Evolutionary conservation across 139 green algal species (phyloP).

Genomic region (Dunaliella primolecta): DNA sequence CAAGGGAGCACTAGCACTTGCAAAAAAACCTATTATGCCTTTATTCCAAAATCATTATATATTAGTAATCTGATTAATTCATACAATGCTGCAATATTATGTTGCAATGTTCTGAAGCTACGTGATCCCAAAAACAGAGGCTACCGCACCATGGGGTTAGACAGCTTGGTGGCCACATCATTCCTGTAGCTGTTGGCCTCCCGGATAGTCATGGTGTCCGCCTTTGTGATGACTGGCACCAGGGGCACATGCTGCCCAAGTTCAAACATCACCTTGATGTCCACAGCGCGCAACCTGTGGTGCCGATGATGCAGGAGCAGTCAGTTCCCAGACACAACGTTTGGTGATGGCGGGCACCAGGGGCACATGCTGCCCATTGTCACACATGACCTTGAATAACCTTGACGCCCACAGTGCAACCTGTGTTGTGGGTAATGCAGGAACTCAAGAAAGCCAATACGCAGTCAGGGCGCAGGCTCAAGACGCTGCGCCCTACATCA

Average conservation of each 20-base stretch:
- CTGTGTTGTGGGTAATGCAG: too few relatives aligned
- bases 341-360: conserved; percentile 75
- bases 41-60: too few relatives aligned
- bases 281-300: conserved; percentile 54
- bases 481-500: too few relatives aligned
- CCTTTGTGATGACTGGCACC: conserved; percentile 72
- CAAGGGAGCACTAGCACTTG: too few relatives aligned
- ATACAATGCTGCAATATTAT: too few relatives aligned
- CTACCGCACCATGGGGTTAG: conserved; percentile 46
- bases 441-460: too few relatives aligned
- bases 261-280: conserved; percentile 68
- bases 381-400: conserved; percentile 67
- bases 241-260: conserved; percentile 62
- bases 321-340: too few relatives aligned
- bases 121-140: background rate
- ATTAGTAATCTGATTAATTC: too few relatives aligned
- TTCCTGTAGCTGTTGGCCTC: conserved; percentile 53
- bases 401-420: too few relatives aligned
- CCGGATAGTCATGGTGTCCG: conserved; percentile 74
- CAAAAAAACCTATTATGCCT: too few relatives aligned
- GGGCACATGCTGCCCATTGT: conserved; percentile 58
- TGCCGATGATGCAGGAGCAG: background rate
- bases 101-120: too few relatives aligned
- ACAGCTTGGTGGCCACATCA: conserved; percentile 59
- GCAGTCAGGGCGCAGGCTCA: too few relatives aligned